Evolutionary conservation across 108 stramenopile genomes (phyloP).

Genomic region (Schizochytrium sp.): DNA sequence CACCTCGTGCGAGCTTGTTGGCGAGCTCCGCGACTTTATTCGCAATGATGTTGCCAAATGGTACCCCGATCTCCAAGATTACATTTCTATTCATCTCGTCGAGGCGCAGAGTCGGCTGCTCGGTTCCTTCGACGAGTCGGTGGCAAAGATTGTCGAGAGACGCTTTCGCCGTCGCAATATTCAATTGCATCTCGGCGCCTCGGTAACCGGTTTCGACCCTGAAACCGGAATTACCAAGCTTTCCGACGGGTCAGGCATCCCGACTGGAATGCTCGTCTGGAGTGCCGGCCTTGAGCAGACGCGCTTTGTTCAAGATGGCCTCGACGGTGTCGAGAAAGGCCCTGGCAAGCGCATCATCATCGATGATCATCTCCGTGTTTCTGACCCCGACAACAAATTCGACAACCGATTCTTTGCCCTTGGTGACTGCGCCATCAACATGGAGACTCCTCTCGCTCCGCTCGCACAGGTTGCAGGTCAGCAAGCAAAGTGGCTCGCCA

Average conservation of each 20-base stretch:
- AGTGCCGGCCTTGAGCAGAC: constrained; percentile 67
- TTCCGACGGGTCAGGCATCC: constrained; percentile 60
- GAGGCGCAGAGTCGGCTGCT: constrained; percentile 80
- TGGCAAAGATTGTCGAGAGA: constrained; percentile 62
- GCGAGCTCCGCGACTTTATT: constrained; percentile 86
- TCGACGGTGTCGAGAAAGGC: constrained; percentile 38
- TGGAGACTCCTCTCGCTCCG: constrained; percentile 62
- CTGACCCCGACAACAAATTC: constrained; percentile 51
- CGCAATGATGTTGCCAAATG: constrained; percentile 64
- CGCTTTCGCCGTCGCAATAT: constrained; percentile 61
- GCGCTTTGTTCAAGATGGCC: constrained; percentile 25
- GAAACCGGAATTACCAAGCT: constrained; percentile 59
- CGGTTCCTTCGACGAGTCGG: constrained; percentile 70
- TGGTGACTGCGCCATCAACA: constrained; percentile 70
- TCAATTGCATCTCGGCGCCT: constrained; percentile 60
- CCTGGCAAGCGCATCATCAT: constrained; percentile 60
- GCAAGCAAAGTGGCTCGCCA: constrained; percentile 67
- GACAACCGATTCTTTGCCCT: constrained; percentile 69
- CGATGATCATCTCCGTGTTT: constrained; percentile 76
- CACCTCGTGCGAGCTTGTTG: constrained; percentile 83
- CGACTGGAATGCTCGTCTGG: constrained; percentile 86
- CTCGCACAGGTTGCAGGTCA: constrained; percentile 80
- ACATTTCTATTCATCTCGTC: constrained; percentile 73
- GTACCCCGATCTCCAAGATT: constrained; percentile 69
- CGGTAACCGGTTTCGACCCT: constrained; percentile 44